Percentiles rank a stretch among this genome's conserved stretches.
Conservation (phyloP, 2,329 filamentous ascomycete species). For the Aureobasidium sp. region DNA sequence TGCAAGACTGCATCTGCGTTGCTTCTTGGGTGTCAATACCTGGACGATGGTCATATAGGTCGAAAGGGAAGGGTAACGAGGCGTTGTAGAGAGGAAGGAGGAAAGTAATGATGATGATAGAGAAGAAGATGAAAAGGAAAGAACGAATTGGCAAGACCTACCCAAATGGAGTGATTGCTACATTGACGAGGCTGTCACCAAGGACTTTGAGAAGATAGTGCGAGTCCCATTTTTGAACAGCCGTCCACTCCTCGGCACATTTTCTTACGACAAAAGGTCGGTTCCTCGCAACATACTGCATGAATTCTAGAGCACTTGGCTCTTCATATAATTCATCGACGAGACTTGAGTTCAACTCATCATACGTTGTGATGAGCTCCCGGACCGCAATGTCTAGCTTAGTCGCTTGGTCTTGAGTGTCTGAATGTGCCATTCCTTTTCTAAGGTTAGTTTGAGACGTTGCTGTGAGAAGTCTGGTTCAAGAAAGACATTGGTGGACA, state of each 20-base stretch:
- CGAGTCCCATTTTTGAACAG: slow-evolving; percentile 54
- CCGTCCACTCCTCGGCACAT: slow-evolving; percentile 55
- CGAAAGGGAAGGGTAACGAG: no score
- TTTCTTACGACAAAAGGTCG: slow-evolving; percentile 63
- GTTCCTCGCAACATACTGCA: slow-evolving; percentile 67
- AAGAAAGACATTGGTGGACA: background rate
- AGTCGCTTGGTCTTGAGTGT: background rate
- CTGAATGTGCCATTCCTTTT: background rate
- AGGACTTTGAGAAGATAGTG: slow-evolving; percentile 50
- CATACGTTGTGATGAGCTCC: slow-evolving; percentile 56
- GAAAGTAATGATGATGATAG: no score
- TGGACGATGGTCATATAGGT: background rate
- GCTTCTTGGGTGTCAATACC: slow-evolving; percentile 23
- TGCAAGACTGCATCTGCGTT: slow-evolving; percentile 55
- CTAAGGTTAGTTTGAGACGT: no score
- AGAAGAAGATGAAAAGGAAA: background rate
- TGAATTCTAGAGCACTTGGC: slow-evolving; percentile 70
- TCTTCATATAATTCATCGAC: slow-evolving; percentile 56
- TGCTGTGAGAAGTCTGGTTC: background rate
- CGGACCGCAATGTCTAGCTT: background rate
- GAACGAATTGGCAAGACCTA: slow-evolving; percentile 29
- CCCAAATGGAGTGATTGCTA: slow-evolving; percentile 69
- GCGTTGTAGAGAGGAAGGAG: background rate
- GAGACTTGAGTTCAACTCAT: slow-evolving; percentile 57
- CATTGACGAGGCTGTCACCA: slow-evolving; percentile 53